Percentiles rank a stretch among this genome's conserved stretches.
Evolutionary conservation across 2,329 filamentous ascomycete genomes (phyloP).

Genomic region (Cercospora zeina): DNA sequence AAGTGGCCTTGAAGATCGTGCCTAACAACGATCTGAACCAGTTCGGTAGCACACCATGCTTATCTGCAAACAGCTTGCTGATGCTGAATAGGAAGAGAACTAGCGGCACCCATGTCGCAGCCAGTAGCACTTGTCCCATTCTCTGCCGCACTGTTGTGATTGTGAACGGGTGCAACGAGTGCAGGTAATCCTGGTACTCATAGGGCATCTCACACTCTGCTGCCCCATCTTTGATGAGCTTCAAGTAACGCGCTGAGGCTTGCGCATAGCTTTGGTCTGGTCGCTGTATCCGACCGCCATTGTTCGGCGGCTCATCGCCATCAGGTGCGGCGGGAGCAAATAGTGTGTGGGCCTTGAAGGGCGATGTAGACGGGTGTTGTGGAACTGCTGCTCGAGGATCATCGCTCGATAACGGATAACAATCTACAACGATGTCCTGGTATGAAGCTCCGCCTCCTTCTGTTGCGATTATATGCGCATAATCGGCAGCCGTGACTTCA

Average conservation of each 20-base stretch:
- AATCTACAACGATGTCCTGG: conserved; percentile 76
- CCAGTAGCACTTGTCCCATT: conserved; percentile 65
- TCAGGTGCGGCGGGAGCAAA: conserved; percentile 60
- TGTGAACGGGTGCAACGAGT: conserved; percentile 67
- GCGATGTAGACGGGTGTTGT: conserved; percentile 59
- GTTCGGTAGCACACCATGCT: conserved; percentile 65
- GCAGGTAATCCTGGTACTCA: conserved; percentile 74
- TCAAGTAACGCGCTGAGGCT: conserved; percentile 78
- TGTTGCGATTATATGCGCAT: conserved; percentile 80
- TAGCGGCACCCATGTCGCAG: conserved; percentile 59
- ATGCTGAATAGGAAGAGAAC: conserved; percentile 57
- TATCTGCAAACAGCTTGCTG: conserved; percentile 57
- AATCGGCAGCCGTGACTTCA: conserved; percentile 83
- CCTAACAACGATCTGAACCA: conserved; percentile 63
- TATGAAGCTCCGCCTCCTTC: conserved; percentile 89
- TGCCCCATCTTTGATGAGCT: conserved; percentile 75
- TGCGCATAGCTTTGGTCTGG: conserved; percentile 73
- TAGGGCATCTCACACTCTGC: conserved; percentile 75
- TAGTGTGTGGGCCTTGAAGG: conserved; percentile 84
- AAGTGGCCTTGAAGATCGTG: conserved; percentile 58
- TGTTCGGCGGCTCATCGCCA: conserved; percentile 37
- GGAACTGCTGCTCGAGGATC: conserved; percentile 60
- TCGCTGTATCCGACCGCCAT: conserved; percentile 54
- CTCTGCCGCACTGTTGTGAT: conserved; percentile 67
- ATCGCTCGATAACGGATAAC: conserved; percentile 64